Evolutionary conservation across 768 basidiomycete species (phyloP), one percentile per base, ranked within the genome.

Genomic region (Tulasnella sp.): DNA sequence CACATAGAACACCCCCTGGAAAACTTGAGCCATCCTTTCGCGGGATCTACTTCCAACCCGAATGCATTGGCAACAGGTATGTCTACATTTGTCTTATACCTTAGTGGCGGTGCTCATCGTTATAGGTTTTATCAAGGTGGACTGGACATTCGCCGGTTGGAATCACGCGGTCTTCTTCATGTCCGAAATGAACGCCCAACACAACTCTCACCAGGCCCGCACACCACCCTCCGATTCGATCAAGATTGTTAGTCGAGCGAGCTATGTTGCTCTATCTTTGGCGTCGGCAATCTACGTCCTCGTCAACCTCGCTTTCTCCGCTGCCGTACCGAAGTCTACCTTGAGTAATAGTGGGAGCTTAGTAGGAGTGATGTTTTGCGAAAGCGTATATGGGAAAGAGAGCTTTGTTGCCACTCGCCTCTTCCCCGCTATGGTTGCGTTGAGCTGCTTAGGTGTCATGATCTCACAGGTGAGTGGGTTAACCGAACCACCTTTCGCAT

Each of bases 271-370:
- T 0, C 71, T 81, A 15, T 73, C 69, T 0, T 61, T 76, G 49
- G 74, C 77, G n/a, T 74, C 75, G 29, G 62, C 74, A n/a, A 70
- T 80, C 2, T 80, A 78, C 65, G 68, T 80, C 61, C 72, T 80
- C 48, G 73, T 73, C 49, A 79, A 80, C 61, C 65, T 74, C 51
- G 70, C 73, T 15, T 67, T 65, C 48, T 63, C 61, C 21, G 64
- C 64, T 24, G 66, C 63, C n/a, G 63, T 67, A 13, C 64, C 66
- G 8, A 56, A 54, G 19, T 60, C 60, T 34, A 52, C 60, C 17
- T 63, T 67, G 19, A 27, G 55, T 7, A 54, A 27, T 2, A 55
- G 58, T 15, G 63, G 61, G 5, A 60, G 55, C n/a, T 60, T 67
- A 34, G 60, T 64, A 23, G 66, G 60, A 4, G 64, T 63, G 21